Evolutionary conservation across 371 early-diverging fungal species (phyloP), one percentile per base, ranked within the genome.

Genomic region (Choanephora cucurbitarum): DNA sequence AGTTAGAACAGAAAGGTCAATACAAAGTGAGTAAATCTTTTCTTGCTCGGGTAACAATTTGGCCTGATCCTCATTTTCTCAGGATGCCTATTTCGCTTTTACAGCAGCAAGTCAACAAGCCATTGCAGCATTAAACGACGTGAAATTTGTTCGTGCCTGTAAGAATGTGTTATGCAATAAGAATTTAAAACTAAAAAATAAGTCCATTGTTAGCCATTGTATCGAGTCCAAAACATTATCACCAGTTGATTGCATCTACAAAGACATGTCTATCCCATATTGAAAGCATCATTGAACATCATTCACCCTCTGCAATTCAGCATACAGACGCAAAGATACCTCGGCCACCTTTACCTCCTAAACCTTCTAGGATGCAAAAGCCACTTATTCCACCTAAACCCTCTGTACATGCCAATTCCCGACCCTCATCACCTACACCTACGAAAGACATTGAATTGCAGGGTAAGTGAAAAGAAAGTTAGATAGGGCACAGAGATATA

Each of bases 91-190:
- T 55, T 64, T 74, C 44, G 49, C 70, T 40, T 74, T 69, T 53
- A 60, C 72, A 24, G 32, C 49, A 21, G 45, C 62, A 13, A 65
- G 64, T 14, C 65, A 78, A 60, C 55, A 51, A 18, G 67, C 78
- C 14, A 50, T 78, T 24, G 40, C 66, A 40, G 49, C 62, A 47
- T 60, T 78, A 9, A 53, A 68, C 22, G 75, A 70, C 24, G 64
- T 69, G 33, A 76, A 74, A 52, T 79, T 79, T 62, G 71, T 79
- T 45, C 77, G 69, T 69, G 67, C 77, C 40, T 67, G 80, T 79
- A 67, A 68, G 64, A 40, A 34, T 0, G 42, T n/a, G 49, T 19
- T 41, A 15, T 40, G 21, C 2, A 22, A 17, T 5, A 31, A 11
- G 11, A 22, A 37, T 15, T 44, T 18, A 28, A 22, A 52, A 41